Evolutionary conservation across 2,329 filamentous ascomycete species (phyloP).

Genomic region (Lachnellula arida): DNA sequence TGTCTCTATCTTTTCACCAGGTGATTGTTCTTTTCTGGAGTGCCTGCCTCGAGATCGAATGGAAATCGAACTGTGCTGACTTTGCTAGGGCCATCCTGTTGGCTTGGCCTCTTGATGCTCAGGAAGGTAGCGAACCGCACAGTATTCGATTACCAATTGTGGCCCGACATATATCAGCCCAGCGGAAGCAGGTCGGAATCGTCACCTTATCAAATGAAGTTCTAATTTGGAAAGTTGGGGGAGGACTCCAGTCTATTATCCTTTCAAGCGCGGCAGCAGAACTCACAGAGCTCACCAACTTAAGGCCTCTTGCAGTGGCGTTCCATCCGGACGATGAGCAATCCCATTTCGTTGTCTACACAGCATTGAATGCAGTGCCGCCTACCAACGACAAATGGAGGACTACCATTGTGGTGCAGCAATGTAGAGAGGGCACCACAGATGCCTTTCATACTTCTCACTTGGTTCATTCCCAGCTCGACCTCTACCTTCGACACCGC

Average conservation of each 20-base stretch:
- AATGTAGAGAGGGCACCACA: background rate
- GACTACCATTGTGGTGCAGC: slow-evolving; percentile 1
- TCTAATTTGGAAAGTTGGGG: slow-evolving; percentile 20
- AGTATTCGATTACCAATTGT: slow-evolving; percentile 10
- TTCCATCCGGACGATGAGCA: slow-evolving; percentile 4
- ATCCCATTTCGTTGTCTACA: slow-evolving; percentile 1
- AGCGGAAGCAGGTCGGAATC: slow-evolving; percentile 15
- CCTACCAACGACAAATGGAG: background rate
- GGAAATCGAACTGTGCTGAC: background rate
- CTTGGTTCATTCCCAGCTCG: background rate
- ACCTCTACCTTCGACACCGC: background rate
- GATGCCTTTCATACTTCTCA: background rate
- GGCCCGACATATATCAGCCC: slow-evolving; percentile 4
- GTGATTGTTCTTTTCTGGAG: no score
- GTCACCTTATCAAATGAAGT: slow-evolving; percentile 12
- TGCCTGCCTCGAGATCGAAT: background rate
- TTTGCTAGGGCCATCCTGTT: slow-evolving; percentile 5
- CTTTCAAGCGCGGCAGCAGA: background rate
- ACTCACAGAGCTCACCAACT: background rate
- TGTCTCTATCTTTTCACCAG: background rate
- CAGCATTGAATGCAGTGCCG: background rate
- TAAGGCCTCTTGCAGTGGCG: background rate
- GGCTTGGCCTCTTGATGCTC: slow-evolving; percentile 6
- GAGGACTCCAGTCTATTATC: slow-evolving; percentile 5
- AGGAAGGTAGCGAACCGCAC: background rate